These are phyloP conservation scores for Phialocephala sp. DNA, from an alignment of 2,329 filamentous ascomycete genomes.

Conservation along the genomic window DNA sequence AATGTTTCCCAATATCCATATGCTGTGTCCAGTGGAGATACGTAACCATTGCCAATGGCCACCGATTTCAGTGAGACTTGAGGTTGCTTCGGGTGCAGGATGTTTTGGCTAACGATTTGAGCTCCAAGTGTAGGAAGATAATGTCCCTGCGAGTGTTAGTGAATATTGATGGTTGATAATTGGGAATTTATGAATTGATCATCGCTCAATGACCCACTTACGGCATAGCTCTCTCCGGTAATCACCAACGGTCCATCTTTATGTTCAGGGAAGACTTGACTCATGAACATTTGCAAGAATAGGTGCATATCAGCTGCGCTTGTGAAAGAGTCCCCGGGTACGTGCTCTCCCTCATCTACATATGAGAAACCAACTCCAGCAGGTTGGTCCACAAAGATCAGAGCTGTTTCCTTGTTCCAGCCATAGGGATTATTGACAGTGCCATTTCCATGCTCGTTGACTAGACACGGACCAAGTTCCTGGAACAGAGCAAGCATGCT, in stretches of 20 bases:
- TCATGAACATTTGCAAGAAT: conserved; percentile 55
- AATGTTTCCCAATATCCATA: conserved; percentile 54
- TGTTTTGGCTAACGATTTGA: conserved; percentile 52
- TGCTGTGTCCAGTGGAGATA: conserved; percentile 48
- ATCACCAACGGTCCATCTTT: conserved; percentile 50
- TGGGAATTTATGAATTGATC: too few relatives aligned
- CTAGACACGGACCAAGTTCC: conserved; percentile 57
- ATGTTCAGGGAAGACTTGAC: conserved; percentile 51
- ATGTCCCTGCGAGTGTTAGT: conserved; percentile 46
- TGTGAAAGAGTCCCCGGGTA: conserved; percentile 48
- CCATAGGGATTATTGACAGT: conserved; percentile 60
- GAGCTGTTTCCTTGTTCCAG: conserved; percentile 63
- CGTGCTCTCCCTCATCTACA: conserved; percentile 43
- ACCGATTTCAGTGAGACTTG: conserved; percentile 51
- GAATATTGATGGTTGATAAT: background rate
- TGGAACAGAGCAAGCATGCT: conserved; percentile 67
- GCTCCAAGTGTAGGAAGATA: conserved; percentile 53
- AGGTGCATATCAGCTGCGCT: conserved; percentile 55
- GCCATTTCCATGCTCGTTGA: conserved; percentile 51
- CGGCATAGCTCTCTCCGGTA: conserved; percentile 56
- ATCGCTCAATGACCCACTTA: conserved; percentile 33
- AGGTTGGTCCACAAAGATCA: conserved; percentile 62
- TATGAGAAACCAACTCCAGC: conserved; percentile 72
- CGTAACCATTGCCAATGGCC: conserved; percentile 53
- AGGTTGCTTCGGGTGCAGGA: conserved; percentile 47